Evolutionary conservation across 257 asterid genomes (phyloP).

Genomic region (Gentiana dahurica): DNA sequence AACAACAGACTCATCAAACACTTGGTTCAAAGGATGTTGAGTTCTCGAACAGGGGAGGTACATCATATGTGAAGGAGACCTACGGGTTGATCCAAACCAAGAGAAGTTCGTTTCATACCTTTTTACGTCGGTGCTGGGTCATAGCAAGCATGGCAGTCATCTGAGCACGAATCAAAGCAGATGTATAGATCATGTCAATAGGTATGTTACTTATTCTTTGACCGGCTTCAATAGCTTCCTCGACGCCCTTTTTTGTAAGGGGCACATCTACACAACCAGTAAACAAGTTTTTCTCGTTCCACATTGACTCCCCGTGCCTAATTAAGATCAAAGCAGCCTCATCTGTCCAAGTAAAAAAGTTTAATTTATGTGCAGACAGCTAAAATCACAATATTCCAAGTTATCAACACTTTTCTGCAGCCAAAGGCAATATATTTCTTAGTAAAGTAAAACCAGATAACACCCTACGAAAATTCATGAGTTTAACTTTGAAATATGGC

Average conservation of each 20-base stretch:
- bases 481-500: constrained; percentile 1
- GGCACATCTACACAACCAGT: constrained; percentile 99
- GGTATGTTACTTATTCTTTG: constrained; percentile 93
- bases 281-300: constrained; percentile 98
- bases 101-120: constrained; percentile 28
- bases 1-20: no score
- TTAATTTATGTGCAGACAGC: background rate
- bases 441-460: background rate
- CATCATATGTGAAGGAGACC: no score
- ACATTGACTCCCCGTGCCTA: constrained; percentile 97
- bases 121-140: constrained; percentile 97
- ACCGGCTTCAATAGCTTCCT: constrained; percentile 96
- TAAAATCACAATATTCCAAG: no score
- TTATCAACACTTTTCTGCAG: no score
- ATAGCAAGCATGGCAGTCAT: constrained; percentile 99
- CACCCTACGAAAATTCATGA: background rate
- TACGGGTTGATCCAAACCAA: no score
- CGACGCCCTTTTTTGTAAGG: constrained; percentile 81
- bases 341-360: constrained; percentile 23
- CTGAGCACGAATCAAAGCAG: constrained; percentile 89
- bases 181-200: constrained; percentile 80
- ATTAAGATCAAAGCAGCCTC: constrained; percentile 91
- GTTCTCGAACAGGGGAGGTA: no score
- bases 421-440: no score
- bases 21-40: no score